Conservation (phyloP, 1,139 yeast genomes). For the Saccharomyces hybrid region DNA sequence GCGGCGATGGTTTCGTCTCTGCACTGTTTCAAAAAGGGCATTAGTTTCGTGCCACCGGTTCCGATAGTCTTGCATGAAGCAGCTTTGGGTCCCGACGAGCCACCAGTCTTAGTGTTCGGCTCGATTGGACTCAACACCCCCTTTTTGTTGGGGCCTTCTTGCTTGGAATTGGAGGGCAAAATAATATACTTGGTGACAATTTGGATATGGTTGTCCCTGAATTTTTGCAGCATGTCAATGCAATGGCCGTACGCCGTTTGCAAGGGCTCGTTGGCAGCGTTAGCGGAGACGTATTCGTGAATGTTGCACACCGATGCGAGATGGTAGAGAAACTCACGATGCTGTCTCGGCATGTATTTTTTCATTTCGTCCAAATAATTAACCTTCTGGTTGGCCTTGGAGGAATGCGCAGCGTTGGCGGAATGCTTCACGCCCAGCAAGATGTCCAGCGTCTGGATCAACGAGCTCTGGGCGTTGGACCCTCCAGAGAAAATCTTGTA, state of each 20-base stretch:
- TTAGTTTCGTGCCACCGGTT: conserved; percentile 88
- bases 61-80: conserved; percentile 51
- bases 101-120: background rate
- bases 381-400: conserved; percentile 23
- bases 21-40: conserved; percentile 89
- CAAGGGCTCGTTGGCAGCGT: conserved; percentile 47
- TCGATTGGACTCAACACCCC: background rate
- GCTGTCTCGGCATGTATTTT: conserved; percentile 81
- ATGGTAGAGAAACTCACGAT: conserved; percentile 61
- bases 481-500: conserved; percentile 77
- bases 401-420: conserved; percentile 54
- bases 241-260: conserved; percentile 78
- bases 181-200: conserved; percentile 82
- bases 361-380: conserved; percentile 77
- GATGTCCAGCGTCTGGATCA: conserved; percentile 80
- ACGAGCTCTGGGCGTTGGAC: conserved; percentile 86
- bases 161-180: conserved; percentile 58
- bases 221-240: conserved; percentile 78
- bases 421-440: conserved; percentile 71
- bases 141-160: background rate
- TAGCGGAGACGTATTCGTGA: conserved; percentile 50
- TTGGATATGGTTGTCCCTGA: conserved; percentile 89
- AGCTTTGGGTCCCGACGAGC: background rate
- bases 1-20: conserved; percentile 66
- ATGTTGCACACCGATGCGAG: conserved; percentile 52